Percentiles rank a stretch among this genome's conserved stretches.
Conservation (phyloP, 805 yeast species). For the Peterozyma xylosa region DNA sequence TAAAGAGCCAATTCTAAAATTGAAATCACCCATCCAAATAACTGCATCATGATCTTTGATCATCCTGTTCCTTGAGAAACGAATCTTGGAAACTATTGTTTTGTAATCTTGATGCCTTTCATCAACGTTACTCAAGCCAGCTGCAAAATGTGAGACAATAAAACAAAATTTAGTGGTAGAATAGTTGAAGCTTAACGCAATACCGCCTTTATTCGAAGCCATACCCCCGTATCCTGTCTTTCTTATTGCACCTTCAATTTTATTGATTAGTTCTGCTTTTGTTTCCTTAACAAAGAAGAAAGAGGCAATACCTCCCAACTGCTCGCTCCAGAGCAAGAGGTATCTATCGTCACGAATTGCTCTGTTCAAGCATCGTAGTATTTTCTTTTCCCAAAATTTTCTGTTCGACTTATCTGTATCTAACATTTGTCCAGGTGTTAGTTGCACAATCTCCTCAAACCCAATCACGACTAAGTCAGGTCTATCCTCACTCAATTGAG, state of each 20-base stretch:
- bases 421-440: slow-evolving; percentile 77
- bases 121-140: slow-evolving; percentile 73
- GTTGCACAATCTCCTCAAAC: slow-evolving; percentile 82
- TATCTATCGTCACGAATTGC: slow-evolving; percentile 31
- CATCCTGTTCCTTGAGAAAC: slow-evolving; percentile 71
- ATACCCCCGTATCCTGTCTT: slow-evolving; percentile 77
- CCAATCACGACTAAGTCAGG: slow-evolving; percentile 80
- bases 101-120: slow-evolving; percentile 85
- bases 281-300: slow-evolving; percentile 58
- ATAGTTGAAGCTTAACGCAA: slow-evolving; percentile 59
- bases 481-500: slow-evolving; percentile 18
- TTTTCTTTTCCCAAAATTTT: slow-evolving; percentile 57
- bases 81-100: slow-evolving; percentile 65
- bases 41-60: slow-evolving; percentile 79
- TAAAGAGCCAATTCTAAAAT: slow-evolving; percentile 61
- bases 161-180: slow-evolving; percentile 71
- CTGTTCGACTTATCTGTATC: slow-evolving; percentile 62
- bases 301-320: slow-evolving; percentile 77
- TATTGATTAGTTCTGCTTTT: slow-evolving; percentile 43
- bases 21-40: slow-evolving; percentile 93
- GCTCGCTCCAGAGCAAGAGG: slow-evolving; percentile 62
- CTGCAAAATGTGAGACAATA: slow-evolving; percentile 89
- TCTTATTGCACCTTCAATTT: slow-evolving; percentile 69
- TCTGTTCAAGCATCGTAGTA: slow-evolving; percentile 38
- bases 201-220: slow-evolving; percentile 62